phyloP scores from a whole-genome alignment of 83 land plant genomes.

The Larix sibirica region DNA sequence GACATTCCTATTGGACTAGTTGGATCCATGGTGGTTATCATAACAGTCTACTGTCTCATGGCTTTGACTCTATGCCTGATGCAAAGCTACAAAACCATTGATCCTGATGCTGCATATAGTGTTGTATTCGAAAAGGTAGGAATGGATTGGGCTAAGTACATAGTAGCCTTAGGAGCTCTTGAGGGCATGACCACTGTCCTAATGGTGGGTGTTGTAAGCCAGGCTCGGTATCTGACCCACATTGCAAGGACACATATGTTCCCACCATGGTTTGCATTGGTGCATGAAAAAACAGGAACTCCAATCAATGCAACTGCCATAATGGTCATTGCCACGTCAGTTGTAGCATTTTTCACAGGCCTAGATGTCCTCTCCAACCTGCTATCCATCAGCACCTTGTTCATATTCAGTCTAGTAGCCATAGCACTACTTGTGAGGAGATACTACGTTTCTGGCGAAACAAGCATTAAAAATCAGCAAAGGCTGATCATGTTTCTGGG shows the following conservation, averaged over 20 bases:
- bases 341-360: conserved; percentile 78
- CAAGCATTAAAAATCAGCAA: background rate
- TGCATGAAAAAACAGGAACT: conserved; percentile 70
- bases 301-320: conserved; percentile 81
- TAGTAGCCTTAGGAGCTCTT: conserved; percentile 82
- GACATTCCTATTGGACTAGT: conserved; percentile 87
- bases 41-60: conserved; percentile 61
- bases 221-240: conserved; percentile 87
- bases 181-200: conserved; percentile 87
- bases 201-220: conserved; percentile 73
- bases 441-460: conserved; percentile 48
- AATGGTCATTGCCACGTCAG: conserved; percentile 67
- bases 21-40: conserved; percentile 70
- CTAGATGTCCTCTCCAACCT: conserved; percentile 71
- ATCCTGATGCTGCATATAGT: conserved; percentile 70
- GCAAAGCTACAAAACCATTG: conserved; percentile 57
- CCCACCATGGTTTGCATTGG: conserved; percentile 86
- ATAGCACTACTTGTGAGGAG: conserved; percentile 78
- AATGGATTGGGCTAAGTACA: conserved; percentile 77
- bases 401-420: conserved; percentile 82
- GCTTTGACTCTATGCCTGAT: conserved; percentile 74
- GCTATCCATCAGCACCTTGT: conserved; percentile 77
- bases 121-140: conserved; percentile 56
- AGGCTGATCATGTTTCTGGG: conserved; percentile 33
- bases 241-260: conserved; percentile 86